Conservation (phyloP, 2,329 filamentous ascomycete species). For the Penicillium nordicum region DNA sequence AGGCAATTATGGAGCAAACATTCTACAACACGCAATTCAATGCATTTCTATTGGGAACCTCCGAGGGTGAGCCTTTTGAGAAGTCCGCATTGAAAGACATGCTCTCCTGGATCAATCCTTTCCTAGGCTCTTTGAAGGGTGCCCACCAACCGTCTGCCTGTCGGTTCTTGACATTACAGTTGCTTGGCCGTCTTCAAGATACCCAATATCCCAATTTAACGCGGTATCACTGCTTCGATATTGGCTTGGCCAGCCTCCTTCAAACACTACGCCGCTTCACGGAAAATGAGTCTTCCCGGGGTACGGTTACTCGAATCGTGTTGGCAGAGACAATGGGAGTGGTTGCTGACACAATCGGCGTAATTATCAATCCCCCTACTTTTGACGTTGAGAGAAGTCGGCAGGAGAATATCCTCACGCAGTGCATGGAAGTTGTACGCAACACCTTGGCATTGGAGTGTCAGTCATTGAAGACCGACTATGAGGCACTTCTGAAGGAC, state of each 20-base stretch:
- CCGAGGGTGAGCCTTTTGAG: slow-evolving; percentile 52
- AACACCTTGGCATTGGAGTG: slow-evolving; percentile 68
- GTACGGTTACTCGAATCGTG: slow-evolving; percentile 48
- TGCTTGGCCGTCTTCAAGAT: slow-evolving; percentile 60
- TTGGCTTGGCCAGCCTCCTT: slow-evolving; percentile 45
- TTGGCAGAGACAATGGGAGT: slow-evolving; percentile 49
- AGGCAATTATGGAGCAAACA: slow-evolving; percentile 77
- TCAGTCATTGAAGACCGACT: slow-evolving; percentile 66
- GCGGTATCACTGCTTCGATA: slow-evolving; percentile 46
- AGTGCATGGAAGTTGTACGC: slow-evolving; percentile 63
- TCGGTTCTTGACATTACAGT: slow-evolving; percentile 70
- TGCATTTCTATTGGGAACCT: slow-evolving; percentile 50
- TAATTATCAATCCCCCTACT: slow-evolving; percentile 57
- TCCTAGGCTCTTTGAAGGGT: slow-evolving; percentile 72
- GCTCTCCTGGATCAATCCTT: slow-evolving; percentile 73
- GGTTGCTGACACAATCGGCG: slow-evolving; percentile 49
- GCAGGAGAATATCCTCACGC: slow-evolving; percentile 52
- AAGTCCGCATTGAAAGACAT: slow-evolving; percentile 59
- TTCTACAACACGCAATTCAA: slow-evolving; percentile 69
- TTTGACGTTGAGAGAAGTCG: slow-evolving; percentile 47
- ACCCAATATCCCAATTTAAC: slow-evolving; percentile 40
- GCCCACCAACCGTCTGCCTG: slow-evolving; percentile 76
- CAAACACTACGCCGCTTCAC: slow-evolving; percentile 48
- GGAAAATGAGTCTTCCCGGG: slow-evolving; percentile 44
- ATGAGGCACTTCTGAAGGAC: slow-evolving; percentile 60